Base-by-base conservation (phyloP, 495 filamentous ascomycete genomes). In the Annulohypoxylon maeteangense region DNA sequence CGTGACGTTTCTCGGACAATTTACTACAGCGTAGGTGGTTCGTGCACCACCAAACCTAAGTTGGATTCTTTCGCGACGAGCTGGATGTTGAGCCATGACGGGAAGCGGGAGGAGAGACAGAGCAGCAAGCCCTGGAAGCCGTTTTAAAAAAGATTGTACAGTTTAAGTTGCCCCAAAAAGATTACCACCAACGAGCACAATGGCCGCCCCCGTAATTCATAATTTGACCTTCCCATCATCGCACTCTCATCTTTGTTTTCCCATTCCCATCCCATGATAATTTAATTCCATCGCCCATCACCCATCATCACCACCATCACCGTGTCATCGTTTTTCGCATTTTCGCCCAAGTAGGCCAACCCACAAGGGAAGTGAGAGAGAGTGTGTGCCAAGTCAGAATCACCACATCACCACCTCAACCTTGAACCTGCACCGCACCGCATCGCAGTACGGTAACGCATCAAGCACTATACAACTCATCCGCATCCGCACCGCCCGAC, bases 161-260 rank as follows among this genome's bases (percentile, higher is more conserved):
- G 64, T 67, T 67, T 67, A 67, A 56, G 57, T 45, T 67, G 74
- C 76, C 76, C 76, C 76, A 76, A 78, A 77, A 67, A 60, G 40
- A 72, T 75, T 70, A 71, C 70, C 71, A 76, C 74, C 66, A 68
- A 68, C 66, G 64, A 68, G 42, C 66, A 76, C 70, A 76, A 76
- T 76, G 76, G 74, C 72, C 69, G 57, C 74, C 76, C 76, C 76
- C 74, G 75, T 76, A 78, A 76, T 76, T 76, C 71, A 75, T 74
- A 74, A 70, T 72, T 70, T 67, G 63, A 65, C 76, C 74, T 74
- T 70, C 61, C 73, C 72, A 71, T 71, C 72, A 71, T 71, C 60
- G 47, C 66, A 62, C 61, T 62, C 70, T 65, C 66, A 68, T 65
- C 66, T 62, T 47, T 67, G 36, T 60, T 67, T 60, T 44, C 36